Base-by-base conservation (phyloP, 208 protist genomes). In the Leishmania lainsoni region DNA sequence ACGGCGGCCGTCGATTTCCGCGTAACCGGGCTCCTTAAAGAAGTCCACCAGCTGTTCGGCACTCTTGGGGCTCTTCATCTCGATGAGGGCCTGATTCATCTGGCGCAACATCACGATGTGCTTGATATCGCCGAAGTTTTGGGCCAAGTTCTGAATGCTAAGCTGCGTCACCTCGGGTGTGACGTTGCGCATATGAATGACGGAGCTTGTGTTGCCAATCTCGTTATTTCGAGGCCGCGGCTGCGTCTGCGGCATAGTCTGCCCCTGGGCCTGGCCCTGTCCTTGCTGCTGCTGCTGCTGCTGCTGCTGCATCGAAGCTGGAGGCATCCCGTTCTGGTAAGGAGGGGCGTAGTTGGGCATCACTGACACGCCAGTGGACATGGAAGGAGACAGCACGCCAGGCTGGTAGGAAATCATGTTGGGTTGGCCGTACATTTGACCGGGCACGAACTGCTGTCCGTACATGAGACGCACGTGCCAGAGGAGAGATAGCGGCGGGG, bases 31-130 rank as follows among this genome's bases (percentile, higher is more conserved):
- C 48, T 95, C 88, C 59, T 90, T 87, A 85, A 95, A 97, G 83
- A 96, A 97, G 71, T 98, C 92, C 63, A 98, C 92, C 72, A 98
- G 81, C 85, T 98, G 89, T 81, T 97, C 91, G 35, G 95, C 95
- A 56, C 90, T 93, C 81, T 96, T 94, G 65, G 81, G 85, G 63
- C 83, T 94, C 84, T 97, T 95, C 95, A 98, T 98, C 87, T 98
- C 93, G 66, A 98, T 88, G 3, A 98, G 90, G 12, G 95, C 94
- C 89, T 98, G 95, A 75, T 98, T 97, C 94, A 96, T 98, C 86
- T 97, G 93, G 3, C 95, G 90, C 70, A 98, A 93, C 95, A 98
- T 97, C 42, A 98, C 95, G 86, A 98, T 94, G 85, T 97, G 95
- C 77, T 95, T 94, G 70, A 98, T 93, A 61, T 94, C 90, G 71